phyloP scores from a whole-genome alignment of 2,329 filamentous ascomycete species.

The Paraconiothyrium sp. region DNA sequence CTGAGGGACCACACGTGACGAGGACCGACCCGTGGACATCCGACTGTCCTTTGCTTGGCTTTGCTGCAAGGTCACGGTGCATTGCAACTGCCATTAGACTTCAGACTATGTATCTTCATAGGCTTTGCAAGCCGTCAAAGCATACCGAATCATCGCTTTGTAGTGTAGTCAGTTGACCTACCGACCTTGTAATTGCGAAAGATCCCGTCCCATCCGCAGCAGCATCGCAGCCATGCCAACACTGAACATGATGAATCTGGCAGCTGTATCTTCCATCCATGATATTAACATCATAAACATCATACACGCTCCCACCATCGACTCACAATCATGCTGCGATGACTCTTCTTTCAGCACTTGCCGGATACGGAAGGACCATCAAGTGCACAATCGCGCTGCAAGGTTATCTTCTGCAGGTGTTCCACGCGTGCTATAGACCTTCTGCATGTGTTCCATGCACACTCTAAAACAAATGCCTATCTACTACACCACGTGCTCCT shows the following conservation, averaged over 20 bases:
- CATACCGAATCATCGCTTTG: background rate
- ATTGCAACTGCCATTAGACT: background rate
- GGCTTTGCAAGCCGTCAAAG: background rate
- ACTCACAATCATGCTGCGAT: background rate
- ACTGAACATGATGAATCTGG: background rate
- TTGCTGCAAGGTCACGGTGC: background rate
- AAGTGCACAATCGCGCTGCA: background rate
- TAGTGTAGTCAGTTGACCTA: background rate
- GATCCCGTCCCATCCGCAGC: background rate
- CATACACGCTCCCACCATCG: background rate
- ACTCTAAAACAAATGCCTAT: background rate
- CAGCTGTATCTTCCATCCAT: background rate
- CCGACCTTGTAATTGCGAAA: background rate
- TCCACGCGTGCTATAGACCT: background rate
- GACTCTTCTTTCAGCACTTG: background rate
- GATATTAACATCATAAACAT: background rate
- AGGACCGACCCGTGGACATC: background rate
- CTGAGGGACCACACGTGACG: conserved; percentile 1
- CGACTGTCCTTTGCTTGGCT: background rate
- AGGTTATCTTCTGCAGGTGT: background rate
- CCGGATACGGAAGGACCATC: background rate
- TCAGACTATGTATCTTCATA: background rate
- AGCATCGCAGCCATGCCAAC: too few relatives aligned
- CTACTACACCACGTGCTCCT: background rate
- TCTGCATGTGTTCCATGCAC: background rate